A percentile compares a stretch with the other conserved stretches of the same genome.
Evolutionary conservation across 164 flowering plant species (phyloP).

Genomic region (Sextonia rubra): DNA sequence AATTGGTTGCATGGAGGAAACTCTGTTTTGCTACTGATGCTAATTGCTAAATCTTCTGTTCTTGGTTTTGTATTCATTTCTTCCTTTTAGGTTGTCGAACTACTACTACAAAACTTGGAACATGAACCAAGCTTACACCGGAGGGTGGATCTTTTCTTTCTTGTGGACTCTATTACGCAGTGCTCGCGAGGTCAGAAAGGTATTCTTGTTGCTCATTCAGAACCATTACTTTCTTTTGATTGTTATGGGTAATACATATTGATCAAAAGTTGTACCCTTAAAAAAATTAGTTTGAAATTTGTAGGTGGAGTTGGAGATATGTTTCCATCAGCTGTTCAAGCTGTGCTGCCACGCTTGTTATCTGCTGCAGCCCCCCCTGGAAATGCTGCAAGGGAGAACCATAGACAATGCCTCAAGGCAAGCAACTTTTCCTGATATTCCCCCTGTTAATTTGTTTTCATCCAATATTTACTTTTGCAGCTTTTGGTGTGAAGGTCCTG

Average conservation of each 20-base stretch:
- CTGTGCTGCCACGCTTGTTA: constrained; percentile 65
- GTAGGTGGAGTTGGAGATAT: constrained; percentile 66
- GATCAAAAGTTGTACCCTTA: background rate
- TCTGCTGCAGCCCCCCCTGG: constrained; percentile 97
- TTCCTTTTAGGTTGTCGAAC: constrained; percentile 62
- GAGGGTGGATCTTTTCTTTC: constrained; percentile 85
- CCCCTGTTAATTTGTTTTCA: constrained; percentile 1
- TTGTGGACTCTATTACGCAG: constrained; percentile 91
- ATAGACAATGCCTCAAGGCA: constrained; percentile 91
- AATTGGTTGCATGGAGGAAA: background rate
- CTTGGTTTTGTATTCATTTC: background rate
- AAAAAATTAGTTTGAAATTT: constrained; percentile 14
- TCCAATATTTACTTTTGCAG: constrained; percentile 2
- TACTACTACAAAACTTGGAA: constrained; percentile 60
- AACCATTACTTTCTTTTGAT: background rate
- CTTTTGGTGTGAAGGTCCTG: constrained; percentile 55
- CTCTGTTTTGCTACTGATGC: background rate
- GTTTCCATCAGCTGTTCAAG: constrained; percentile 70
- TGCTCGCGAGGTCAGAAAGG: constrained; percentile 84
- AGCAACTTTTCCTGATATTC: constrained; percentile 12
- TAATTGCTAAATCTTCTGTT: background rate
- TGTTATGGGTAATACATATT: background rate
- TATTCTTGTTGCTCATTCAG: constrained; percentile 13
- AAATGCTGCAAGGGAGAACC: constrained; percentile 68
- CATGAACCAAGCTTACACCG: constrained; percentile 61